A percentile compares a stretch with the other conserved stretches of the same genome.
Conservation (phyloP, 306 rosid species). For the Delonix regia region DNA sequence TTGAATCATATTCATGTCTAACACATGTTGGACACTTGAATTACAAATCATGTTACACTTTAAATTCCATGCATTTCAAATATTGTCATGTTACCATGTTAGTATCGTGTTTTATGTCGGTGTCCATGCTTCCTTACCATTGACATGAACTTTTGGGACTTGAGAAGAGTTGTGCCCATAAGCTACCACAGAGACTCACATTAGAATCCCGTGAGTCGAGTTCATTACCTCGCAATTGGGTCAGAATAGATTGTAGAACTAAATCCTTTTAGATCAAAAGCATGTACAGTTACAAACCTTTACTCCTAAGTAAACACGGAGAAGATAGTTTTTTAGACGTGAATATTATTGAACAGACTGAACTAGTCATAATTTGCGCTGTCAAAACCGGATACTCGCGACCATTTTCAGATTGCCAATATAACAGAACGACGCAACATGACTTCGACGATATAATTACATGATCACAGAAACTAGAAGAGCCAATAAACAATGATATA, state of each 20-base stretch:
- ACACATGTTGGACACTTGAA: background rate
- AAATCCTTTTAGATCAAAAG: constrained; percentile 1
- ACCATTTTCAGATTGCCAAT: background rate
- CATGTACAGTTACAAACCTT: constrained; percentile 6
- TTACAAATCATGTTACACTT: too few relatives aligned
- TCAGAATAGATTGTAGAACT: background rate
- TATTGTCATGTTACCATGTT: background rate
- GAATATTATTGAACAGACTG: background rate
- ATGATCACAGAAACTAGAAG: constrained; percentile 5
- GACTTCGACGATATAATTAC: constrained; percentile 2
- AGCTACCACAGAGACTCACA: background rate
- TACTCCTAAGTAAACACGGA: constrained; percentile 5
- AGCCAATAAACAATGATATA: background rate
- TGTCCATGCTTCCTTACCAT: background rate
- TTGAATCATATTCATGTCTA: background rate
- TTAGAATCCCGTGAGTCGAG: background rate
- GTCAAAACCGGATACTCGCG: too few relatives aligned
- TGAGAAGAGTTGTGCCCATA: background rate
- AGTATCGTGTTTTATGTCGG: background rate
- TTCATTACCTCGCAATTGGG: too few relatives aligned
- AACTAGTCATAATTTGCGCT: too few relatives aligned
- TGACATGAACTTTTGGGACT: background rate
- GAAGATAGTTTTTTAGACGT: background rate
- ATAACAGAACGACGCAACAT: constrained; percentile 3
- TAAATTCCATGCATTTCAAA: background rate